Evolutionary conservation across 441 rosid genomes (phyloP).

Genomic region (Gossypium schwendimanii): DNA sequence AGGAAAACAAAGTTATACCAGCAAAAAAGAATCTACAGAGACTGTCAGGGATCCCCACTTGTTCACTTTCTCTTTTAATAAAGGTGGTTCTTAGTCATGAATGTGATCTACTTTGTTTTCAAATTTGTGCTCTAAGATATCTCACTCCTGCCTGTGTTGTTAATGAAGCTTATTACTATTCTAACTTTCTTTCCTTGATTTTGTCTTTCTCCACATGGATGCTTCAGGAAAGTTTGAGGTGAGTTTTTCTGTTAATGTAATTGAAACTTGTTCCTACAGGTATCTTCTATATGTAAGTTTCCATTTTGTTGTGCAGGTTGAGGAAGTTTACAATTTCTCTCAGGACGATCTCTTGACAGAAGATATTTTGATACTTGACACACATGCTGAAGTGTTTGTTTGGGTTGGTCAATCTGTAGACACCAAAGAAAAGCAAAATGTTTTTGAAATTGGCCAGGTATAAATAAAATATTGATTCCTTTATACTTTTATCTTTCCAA

Average conservation of each 20-base stretch:
- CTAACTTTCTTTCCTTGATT: conserved; percentile 42
- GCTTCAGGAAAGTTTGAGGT: conserved; percentile 91
- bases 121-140: not conserved
- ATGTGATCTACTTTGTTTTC: conserved; percentile 7
- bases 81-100: conserved; percentile 45
- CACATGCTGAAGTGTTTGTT: conserved; percentile 91
- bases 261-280: conserved; percentile 11
- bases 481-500: conserved; percentile 1
- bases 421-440: conserved; percentile 80
- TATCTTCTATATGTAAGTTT: conserved; percentile 17
- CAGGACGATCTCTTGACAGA: conserved; percentile 97
- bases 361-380: conserved; percentile 85
- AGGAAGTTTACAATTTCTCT: conserved; percentile 81
- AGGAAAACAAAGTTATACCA: conserved; percentile 84
- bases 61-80: conserved; percentile 57
- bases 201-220: conserved; percentile 38
- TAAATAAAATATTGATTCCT: conserved; percentile 6
- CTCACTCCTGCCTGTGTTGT: conserved; percentile 8
- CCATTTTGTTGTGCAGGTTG: conserved; percentile 46
- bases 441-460: conserved; percentile 93
- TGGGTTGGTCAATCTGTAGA: conserved; percentile 95
- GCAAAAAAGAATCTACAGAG: conserved; percentile 63
- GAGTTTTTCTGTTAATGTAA: conserved; percentile 28
- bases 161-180: conserved; percentile 22
- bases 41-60: conserved; percentile 78